Evolutionary conservation across 148 eudicot genomes (phyloP).

Genomic region (Beta vulgaris): DNA sequence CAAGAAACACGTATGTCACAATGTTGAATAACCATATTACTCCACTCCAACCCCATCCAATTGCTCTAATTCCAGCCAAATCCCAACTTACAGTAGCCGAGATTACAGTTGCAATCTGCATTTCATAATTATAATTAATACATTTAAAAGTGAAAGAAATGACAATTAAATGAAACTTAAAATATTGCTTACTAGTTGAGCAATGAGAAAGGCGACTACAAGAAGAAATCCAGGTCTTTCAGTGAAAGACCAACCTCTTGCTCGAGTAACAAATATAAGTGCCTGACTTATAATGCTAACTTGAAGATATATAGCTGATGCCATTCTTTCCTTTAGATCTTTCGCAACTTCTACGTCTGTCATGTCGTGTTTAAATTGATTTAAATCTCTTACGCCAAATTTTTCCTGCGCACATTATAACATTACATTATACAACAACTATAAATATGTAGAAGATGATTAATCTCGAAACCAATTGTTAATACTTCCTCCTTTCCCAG

Average conservation of each 20-base stretch:
- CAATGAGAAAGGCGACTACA: conserved; percentile 65
- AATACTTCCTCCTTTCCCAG: too few species aligned
- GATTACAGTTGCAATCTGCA: conserved; percentile 57
- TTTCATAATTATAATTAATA: neutral
- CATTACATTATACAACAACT: too few species aligned
- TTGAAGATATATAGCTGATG: conserved; percentile 83
- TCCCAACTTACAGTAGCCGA: conserved; percentile 45
- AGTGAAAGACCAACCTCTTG: conserved; percentile 69
- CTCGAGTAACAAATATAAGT: conserved; percentile 75
- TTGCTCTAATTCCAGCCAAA: conserved; percentile 47
- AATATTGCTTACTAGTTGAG: conserved; percentile 55
- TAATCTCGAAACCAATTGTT: too few species aligned
- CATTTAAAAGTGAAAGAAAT: too few species aligned
- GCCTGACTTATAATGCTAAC: conserved; percentile 86
- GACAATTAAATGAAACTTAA: too few species aligned
- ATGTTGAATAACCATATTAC: conserved; percentile 72
- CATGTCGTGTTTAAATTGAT: conserved; percentile 40
- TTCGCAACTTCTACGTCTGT: conserved; percentile 30
- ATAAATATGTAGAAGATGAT: too few species aligned
- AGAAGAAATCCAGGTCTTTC: conserved; percentile 82
- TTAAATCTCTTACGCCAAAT: conserved; percentile 44
- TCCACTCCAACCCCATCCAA: conserved; percentile 81
- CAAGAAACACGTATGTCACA: conserved; percentile 60
- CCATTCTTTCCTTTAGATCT: conserved; percentile 46
- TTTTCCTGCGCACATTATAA: conserved; percentile 34